Evolutionary conservation across 202 grass and related monocot genomes (phyloP), one percentile per base, ranked within the genome.

Genomic region (Eragrostis tef): DNA sequence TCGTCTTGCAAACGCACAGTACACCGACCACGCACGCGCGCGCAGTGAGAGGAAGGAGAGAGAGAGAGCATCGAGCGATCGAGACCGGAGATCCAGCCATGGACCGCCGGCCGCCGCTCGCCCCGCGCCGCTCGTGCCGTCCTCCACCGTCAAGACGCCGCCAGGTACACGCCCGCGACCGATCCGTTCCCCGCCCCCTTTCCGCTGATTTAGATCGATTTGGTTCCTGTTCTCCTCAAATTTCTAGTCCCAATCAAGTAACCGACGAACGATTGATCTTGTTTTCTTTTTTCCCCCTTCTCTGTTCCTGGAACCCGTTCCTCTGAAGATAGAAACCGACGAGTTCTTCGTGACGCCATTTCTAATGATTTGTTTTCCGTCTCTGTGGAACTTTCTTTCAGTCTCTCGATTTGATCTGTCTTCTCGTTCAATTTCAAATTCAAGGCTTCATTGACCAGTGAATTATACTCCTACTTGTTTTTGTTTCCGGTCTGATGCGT

Each of bases 31-130:
- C 20, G 4, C 9, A 21, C 52, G 52, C 52, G 3, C 52, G 52
- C 52, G 3, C 24, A 57, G 73, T 19, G 59, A 59, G 52, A 70
- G 29, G 3, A 31, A 31, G 29, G 29, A 31, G 29, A 31, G 29
- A 31, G 20, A 31, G 6, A 0, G 44, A 10, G 0, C 22, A 71
- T 0, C 15, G 12, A 57, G 47, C 3, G 19, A 75, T 0, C 16
- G 9, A 0, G 3, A 29, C 31, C n/a, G 63, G 65, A 31, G 34
- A 39, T 19, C 19, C 29, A 70, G 49, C 82, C n/a, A 93, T 93
- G 96, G 89, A 99, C 49, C 78, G 83, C 25, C 89, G 87, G 12
- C 89, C 90, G 7, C 85, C 89, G 43, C 83, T 96, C 6, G 87
- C 36, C 5, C 93, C 96, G 49, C 87, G 96, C 57, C 79, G 89